Evolutionary conservation across 148 eudicot genomes (phyloP).

Genomic region (Camellia sinensis): DNA sequence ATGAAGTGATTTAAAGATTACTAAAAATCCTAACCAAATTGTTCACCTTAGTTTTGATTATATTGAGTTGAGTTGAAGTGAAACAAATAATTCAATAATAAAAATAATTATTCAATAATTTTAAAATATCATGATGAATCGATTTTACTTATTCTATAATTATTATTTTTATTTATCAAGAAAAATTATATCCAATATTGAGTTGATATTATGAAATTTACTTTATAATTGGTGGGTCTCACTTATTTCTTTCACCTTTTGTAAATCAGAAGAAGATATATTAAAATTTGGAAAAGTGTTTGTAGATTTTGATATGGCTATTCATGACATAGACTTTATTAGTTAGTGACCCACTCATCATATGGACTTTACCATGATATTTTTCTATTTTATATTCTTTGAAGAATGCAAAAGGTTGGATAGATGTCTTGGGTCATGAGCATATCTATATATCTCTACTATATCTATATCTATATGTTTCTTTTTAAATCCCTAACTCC

Average conservation of each 20-base stretch:
- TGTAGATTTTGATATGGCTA: neutral
- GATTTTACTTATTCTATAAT: no score
- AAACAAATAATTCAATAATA: neutral
- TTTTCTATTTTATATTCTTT: slow-evolving; percentile 15
- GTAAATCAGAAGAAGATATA: slow-evolving; percentile 1
- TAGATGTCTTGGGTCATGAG: neutral
- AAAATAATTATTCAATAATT: neutral
- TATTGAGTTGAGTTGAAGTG: neutral
- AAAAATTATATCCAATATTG: no score
- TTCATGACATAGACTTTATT: neutral
- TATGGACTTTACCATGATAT: neutral
- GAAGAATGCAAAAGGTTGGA: slow-evolving; percentile 27
- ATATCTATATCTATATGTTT: neutral
- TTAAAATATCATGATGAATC: neutral
- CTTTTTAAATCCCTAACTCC: slow-evolving; percentile 44
- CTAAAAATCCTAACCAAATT: neutral
- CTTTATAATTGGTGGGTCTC: neutral
- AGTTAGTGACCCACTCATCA: slow-evolving; percentile 23
- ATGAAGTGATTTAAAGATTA: neutral
- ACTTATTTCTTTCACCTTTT: neutral
- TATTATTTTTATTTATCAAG: no score
- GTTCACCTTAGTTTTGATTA: neutral
- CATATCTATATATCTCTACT: neutral
- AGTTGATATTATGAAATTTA: no score
- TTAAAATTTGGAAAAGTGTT: slow-evolving; percentile 12